Evolutionary conservation across 139 green algal genomes (phyloP), one percentile per base, ranked within the genome.

Genomic region (Chlamydomonas sp.): DNA sequence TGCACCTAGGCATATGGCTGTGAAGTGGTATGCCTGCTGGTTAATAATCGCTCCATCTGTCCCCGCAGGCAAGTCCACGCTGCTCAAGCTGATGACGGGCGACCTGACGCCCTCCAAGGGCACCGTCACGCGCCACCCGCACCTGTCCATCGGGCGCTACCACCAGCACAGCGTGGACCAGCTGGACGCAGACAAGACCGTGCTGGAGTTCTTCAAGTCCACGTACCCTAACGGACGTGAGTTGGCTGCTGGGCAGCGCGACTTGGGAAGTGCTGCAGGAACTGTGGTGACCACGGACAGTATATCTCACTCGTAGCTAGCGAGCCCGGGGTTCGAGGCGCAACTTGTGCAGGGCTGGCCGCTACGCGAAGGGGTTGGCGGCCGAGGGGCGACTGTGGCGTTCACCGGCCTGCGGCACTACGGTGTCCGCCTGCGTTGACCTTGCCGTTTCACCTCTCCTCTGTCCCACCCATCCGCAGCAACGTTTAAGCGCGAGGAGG

Each of bases 41-140:
- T 49, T 49, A 0, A 49, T 49, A 49, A 49, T 49, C 31, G 31
- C 2, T 0, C 97, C 97, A 64, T 49, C 31, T 49, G 98, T 98
- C 87, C 96, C 95, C 79, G 97, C 96, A 90, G 97, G 97, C 88
- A 99, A 99, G 92, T 98, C 97, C 66, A 99, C 97, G 77, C 90
- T 99, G 85, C 93, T 77, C 61, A 84, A 84, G 79, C 79, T 77
- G 64, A 84, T 84, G 79, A 84, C 79, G 1, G 79, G 79, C 31
- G 79, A 77, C 79, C 63, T 84, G 10, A 84, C 31, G 14, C 79
- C 64, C 62, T 89, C 69, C 2, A 78, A 85, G 49, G 95, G 95
- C 64, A 90, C 77, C 15, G 93, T 97, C 9, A 91, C 85, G 49
- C 88, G 95, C 49, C 96, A 98, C 87, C 90, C 90, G 64, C 91